These are phyloP conservation scores for Aplosporella prunicola DNA, from an alignment of 2,329 filamentous ascomycete species.

Conservation along the genomic window DNA sequence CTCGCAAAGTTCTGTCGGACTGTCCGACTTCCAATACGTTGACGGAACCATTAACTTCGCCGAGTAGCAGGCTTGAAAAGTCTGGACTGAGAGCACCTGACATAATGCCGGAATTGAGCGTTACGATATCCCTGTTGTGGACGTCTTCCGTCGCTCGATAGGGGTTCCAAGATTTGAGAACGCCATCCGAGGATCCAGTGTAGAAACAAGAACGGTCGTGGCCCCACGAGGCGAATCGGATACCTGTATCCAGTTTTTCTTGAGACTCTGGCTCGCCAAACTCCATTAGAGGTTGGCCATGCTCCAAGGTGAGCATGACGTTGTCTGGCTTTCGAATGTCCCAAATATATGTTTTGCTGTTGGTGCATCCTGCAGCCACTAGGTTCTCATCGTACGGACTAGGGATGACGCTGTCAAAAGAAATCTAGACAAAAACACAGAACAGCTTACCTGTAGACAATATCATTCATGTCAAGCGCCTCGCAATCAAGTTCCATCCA, in stretches of 20 bases:
- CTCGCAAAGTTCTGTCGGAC: conserved; percentile 21
- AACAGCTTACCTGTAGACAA: conserved; percentile 38
- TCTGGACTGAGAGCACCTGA: conserved; percentile 49
- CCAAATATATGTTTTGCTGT: conserved; percentile 52
- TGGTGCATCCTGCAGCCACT: conserved; percentile 50
- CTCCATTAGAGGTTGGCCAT: conserved; percentile 43
- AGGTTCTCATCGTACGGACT: conserved; percentile 40
- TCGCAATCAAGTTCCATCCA: conserved; percentile 45
- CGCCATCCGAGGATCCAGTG: conserved; percentile 52
- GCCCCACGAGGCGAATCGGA: conserved; percentile 50
- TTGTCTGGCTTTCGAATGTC: conserved; percentile 40
- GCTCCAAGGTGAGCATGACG: conserved; percentile 41
- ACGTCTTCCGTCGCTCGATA: conserved; percentile 42
- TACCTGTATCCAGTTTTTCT: conserved; percentile 48
- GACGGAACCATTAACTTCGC: conserved; percentile 47
- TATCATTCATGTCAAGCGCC: conserved; percentile 52
- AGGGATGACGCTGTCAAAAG: conserved; percentile 11
- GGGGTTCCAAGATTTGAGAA: conserved; percentile 52
- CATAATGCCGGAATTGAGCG: conserved; percentile 46
- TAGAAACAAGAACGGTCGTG: conserved; percentile 43
- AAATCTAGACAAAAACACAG: neutral
- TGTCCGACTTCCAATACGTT: conserved; percentile 40
- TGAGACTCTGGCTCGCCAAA: conserved; percentile 33
- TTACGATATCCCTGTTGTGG: conserved; percentile 41
- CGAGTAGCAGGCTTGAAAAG: conserved; percentile 45